A percentile compares a stretch with the other conserved stretches of the same genome.
Conservation (phyloP, 2,329 filamentous ascomycete genomes). For the Ceratocystis ficicola region DNA sequence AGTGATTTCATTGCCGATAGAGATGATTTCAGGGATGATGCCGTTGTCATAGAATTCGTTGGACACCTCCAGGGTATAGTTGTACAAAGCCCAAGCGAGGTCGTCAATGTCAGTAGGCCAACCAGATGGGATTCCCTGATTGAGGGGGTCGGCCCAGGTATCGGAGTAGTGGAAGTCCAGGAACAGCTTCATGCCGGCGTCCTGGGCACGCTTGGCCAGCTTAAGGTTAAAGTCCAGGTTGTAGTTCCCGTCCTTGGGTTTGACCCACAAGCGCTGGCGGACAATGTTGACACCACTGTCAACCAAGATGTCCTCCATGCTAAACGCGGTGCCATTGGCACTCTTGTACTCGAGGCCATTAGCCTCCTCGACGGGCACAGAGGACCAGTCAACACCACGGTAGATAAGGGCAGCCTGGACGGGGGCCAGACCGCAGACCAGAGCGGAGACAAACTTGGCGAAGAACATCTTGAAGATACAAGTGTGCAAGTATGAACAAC, state of each 20-base stretch:
- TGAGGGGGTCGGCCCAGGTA: slow-evolving; percentile 56
- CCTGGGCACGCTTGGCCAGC: slow-evolving; percentile 52
- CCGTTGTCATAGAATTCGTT: slow-evolving; percentile 47
- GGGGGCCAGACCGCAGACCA: slow-evolving; percentile 13
- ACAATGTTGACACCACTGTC: slow-evolving; percentile 55
- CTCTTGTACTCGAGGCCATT: slow-evolving; percentile 50
- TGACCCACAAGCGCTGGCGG: slow-evolving; percentile 61
- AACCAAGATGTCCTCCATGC: slow-evolving; percentile 52
- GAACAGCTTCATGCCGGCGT: slow-evolving; percentile 48
- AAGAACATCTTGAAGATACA: slow-evolving; percentile 14
- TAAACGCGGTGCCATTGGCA: slow-evolving; percentile 37
- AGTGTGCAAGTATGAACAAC: neutral
- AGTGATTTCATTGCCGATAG: slow-evolving; percentile 63
- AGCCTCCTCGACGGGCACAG: slow-evolving; percentile 49
- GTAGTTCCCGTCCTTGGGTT: slow-evolving; percentile 51
- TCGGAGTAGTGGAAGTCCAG: slow-evolving; percentile 56
- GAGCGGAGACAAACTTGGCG: slow-evolving; percentile 4
- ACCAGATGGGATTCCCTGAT: slow-evolving; percentile 50
- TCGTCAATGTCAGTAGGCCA: slow-evolving; percentile 50
- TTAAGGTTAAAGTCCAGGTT: slow-evolving; percentile 58
- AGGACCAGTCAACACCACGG: slow-evolving; percentile 60
- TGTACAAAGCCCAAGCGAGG: slow-evolving; percentile 51
- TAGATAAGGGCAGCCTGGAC: slow-evolving; percentile 41
- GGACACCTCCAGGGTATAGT: slow-evolving; percentile 52
- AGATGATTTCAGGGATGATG: slow-evolving; percentile 49